phyloP scores from a whole-genome alignment of 2,329 filamentous ascomycete species.

The Biscogniauxia sp. region DNA sequence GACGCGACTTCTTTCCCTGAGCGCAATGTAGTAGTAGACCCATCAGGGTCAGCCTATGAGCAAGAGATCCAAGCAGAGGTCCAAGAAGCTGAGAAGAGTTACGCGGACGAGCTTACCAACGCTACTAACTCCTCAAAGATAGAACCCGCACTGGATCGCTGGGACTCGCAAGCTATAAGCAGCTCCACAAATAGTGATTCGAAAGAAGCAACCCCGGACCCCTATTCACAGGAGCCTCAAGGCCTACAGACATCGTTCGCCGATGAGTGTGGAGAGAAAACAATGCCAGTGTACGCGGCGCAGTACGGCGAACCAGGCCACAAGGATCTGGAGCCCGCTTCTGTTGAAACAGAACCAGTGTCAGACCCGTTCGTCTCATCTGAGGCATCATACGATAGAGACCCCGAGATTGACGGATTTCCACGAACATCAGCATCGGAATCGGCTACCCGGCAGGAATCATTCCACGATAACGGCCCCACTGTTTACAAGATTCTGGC shows the following conservation, averaged over 20 bases:
- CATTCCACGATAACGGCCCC: slow-evolving; percentile 20
- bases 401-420: slow-evolving; percentile 30
- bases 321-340: slow-evolving; percentile 4
- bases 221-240: slow-evolving; percentile 45
- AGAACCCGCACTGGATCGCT: slow-evolving; percentile 18
- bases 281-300: slow-evolving; percentile 37
- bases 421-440: slow-evolving; percentile 6
- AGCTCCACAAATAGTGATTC: not conserved
- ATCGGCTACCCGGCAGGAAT: slow-evolving; percentile 13
- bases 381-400: slow-evolving; percentile 22
- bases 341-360: slow-evolving; percentile 6
- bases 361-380: slow-evolving; percentile 8
- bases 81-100: slow-evolving; percentile 24
- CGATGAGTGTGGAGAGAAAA: slow-evolving; percentile 40
- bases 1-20: slow-evolving; percentile 12
- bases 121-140: slow-evolving; percentile 18
- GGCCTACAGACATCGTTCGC: slow-evolving; percentile 48
- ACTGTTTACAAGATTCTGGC: slow-evolving; percentile 63
- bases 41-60: not conserved
- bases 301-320: slow-evolving; percentile 28
- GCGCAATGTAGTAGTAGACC: not conserved
- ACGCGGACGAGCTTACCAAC: slow-evolving; percentile 24
- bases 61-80: slow-evolving; percentile 15
- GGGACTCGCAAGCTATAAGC: slow-evolving; percentile 1
- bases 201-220: slow-evolving; percentile 25